phyloP scores from a whole-genome alignment of 1,284 basidiomycete genomes.

The Stereum hirsutum region DNA sequence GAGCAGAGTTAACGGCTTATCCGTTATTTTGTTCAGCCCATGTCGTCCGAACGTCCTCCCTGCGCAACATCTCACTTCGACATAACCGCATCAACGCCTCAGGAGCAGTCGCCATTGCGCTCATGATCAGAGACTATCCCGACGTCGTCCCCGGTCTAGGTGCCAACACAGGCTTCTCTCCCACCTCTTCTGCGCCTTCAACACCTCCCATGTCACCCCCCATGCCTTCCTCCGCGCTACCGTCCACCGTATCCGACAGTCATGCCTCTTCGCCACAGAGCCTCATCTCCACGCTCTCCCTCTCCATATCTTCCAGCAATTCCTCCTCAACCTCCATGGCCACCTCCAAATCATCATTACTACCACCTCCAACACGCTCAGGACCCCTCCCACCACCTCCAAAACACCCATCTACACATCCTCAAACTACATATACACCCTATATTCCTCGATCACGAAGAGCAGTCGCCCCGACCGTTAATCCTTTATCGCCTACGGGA shows the following conservation, averaged over 20 bases:
- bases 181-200: slow-evolving; percentile 19
- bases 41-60: slow-evolving; percentile 70
- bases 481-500: slow-evolving; percentile 45
- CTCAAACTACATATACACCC: slow-evolving; percentile 73
- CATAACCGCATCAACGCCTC: slow-evolving; percentile 77
- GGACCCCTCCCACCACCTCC: slow-evolving; percentile 51
- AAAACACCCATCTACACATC: slow-evolving; percentile 37
- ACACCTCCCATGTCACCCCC: slow-evolving; percentile 19
- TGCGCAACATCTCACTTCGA: slow-evolving; percentile 82
- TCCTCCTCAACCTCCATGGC: neutral
- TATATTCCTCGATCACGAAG: slow-evolving; percentile 65
- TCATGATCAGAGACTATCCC: slow-evolving; percentile 94
- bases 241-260: slow-evolving; percentile 7
- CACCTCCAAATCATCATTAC: neutral
- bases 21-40: slow-evolving; percentile 41
- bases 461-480: slow-evolving; percentile 22
- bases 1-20: neutral
- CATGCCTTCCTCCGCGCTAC: slow-evolving; percentile 12
- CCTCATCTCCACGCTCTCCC: slow-evolving; percentile 5
- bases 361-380: slow-evolving; percentile 27
- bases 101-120: slow-evolving; percentile 83
- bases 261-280: neutral
- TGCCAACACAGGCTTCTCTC: slow-evolving; percentile 13
- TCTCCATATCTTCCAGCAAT: slow-evolving; percentile 4
- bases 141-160: slow-evolving; percentile 63